These are phyloP conservation scores for Stylosanthes scabra DNA, from an alignment of 331 rosid genomes.

Conservation along the genomic window DNA sequence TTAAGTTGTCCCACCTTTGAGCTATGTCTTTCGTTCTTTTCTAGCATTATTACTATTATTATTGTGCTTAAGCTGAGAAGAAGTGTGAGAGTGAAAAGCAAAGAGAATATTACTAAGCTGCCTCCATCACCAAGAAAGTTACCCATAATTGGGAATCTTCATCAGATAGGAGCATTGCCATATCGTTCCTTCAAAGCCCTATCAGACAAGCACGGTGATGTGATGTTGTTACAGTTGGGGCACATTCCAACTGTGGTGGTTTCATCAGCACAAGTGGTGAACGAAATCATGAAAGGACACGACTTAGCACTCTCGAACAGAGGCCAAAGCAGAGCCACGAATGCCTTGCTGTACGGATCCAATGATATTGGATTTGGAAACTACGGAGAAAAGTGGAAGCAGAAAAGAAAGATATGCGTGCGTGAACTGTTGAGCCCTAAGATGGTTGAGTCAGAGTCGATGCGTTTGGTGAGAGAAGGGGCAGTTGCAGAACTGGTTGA, in stretches of 20 bases:
- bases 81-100: background rate
- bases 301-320: conserved; percentile 39
- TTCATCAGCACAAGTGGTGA: conserved; percentile 5
- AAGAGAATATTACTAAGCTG: background rate
- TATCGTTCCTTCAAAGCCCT: background rate
- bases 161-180: conserved; percentile 10
- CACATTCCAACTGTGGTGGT: conserved; percentile 7
- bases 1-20: background rate
- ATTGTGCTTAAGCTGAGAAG: conserved; percentile 15
- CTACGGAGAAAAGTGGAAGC: conserved; percentile 48
- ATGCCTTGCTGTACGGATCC: conserved; percentile 24
- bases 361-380: conserved; percentile 35
- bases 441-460: conserved; percentile 42
- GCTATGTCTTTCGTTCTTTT: background rate
- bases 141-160: conserved; percentile 23
- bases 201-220: conserved; percentile 13
- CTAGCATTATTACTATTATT: background rate
- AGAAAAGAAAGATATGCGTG: conserved; percentile 35
- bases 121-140: conserved; percentile 30
- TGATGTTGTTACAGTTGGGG: conserved; percentile 21
- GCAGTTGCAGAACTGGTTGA: background rate
- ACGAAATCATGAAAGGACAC: conserved; percentile 29
- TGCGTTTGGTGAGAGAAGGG: conserved; percentile 19
- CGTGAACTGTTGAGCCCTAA: conserved; percentile 48
- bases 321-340: background rate